Evolutionary conservation across 768 basidiomycete genomes (phyloP), one percentile per base, ranked within the genome.

Genomic region (Asterophora lycoperdoides): DNA sequence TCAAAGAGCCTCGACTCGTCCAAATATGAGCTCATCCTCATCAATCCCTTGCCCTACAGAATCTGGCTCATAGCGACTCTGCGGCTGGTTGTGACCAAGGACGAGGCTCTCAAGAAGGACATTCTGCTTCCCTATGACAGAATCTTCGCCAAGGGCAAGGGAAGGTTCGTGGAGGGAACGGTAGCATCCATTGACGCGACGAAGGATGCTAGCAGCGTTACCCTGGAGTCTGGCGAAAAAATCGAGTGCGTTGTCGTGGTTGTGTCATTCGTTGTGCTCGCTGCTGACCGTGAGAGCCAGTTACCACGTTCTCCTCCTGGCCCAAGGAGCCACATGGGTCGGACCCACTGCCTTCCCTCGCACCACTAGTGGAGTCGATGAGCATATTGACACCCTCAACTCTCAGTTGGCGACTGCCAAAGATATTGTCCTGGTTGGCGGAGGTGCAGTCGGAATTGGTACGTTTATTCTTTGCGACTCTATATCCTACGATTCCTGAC

Each of bases 271-370:
- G 5, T 43, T 3, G 6, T 18, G 18, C 38, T 29, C 37, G 33
- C 46, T 35, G 19, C 11, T 47, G 32, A 54, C 34, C 5, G 26
- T 28, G 14, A 15, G 20, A 49, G 36, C 19, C 19, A 59, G 58
- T 15, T 89, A 80, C 60, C 73, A 73, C n/a, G 62, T 77, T 29
- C 78, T 89, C 33, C 71, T 88, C 34, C 62, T 89, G 32, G 73
- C 82, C 0, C 71, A 84, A 3, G 86, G 86, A 1, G 70, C 71
- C 23, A 62, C 51, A 3, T 87, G 80, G 80, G 54, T 58, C 8
- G 82, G 77, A 0, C 77, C 78, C 0, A 34, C 77, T 38, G 62
- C 64, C 9, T 68, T 84, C 49, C 81, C 80, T 0, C 57, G 66
- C n/a, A 59, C 50, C 7, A 63, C 61, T 26, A 57, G 58, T 2